Evolutionary conservation across 305 asterid species (phyloP).

Genomic region (Fraxinus albicans): DNA sequence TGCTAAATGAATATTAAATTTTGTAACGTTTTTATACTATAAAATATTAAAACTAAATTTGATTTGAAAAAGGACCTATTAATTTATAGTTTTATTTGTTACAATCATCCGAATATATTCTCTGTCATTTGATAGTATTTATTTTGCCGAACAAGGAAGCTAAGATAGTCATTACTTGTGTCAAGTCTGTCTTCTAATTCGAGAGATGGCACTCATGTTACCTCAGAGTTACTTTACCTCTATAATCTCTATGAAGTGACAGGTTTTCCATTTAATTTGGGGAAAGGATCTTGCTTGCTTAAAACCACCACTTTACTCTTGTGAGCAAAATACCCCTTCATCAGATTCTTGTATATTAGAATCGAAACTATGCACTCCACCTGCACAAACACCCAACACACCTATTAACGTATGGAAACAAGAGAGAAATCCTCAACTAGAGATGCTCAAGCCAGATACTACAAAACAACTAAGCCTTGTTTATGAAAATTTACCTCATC

Average conservation of each 20-base stretch:
- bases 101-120: background rate
- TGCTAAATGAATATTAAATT: too few relatives aligned
- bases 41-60: background rate
- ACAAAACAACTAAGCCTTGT: background rate
- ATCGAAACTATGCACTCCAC: conserved; percentile 94
- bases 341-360: conserved; percentile 83
- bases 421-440: background rate
- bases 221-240: background rate
- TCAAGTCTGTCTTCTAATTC: background rate
- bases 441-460: background rate
- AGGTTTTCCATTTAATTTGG: conserved; percentile 81
- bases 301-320: conserved; percentile 90
- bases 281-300: conserved; percentile 97
- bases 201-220: background rate
- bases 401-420: background rate
- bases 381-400: conserved; percentile 34
- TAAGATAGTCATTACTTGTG: background rate
- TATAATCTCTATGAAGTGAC: conserved; percentile 45
- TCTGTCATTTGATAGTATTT: background rate
- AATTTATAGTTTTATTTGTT: background rate
- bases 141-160: background rate
- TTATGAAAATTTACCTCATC: conserved; percentile 62
- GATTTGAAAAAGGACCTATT: background rate
- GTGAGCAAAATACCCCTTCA: conserved; percentile 97
- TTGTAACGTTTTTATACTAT: too few relatives aligned